Conservation (phyloP, 345 rosid species). For the Citrus maxima region DNA sequence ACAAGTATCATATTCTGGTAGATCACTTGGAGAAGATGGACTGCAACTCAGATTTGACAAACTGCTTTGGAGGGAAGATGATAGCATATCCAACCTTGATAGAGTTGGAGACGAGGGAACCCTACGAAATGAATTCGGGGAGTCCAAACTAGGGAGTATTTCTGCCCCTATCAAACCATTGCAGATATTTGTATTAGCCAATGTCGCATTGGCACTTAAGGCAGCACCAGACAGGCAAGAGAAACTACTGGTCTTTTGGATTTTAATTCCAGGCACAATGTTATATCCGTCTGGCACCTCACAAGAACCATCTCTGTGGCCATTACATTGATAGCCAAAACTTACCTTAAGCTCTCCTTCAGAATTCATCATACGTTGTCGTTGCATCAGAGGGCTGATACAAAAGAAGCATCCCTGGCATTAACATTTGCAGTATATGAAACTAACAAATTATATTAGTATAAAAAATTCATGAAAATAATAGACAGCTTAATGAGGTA, state of each 20-base stretch:
- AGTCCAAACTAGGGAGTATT: slow-evolving; percentile 85
- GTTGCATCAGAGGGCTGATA: slow-evolving; percentile 44
- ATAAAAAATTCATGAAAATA: background rate
- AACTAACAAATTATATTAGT: background rate
- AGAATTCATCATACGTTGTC: slow-evolving; percentile 33
- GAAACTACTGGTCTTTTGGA: slow-evolving; percentile 67
- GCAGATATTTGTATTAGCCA: slow-evolving; percentile 93
- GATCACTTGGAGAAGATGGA: slow-evolving; percentile 53
- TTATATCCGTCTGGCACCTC: slow-evolving; percentile 28
- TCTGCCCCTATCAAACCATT: slow-evolving; percentile 84
- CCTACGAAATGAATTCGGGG: slow-evolving; percentile 78
- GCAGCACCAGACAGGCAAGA: slow-evolving; percentile 98
- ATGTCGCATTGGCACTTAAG: slow-evolving; percentile 89
- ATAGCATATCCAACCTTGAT: slow-evolving; percentile 76
- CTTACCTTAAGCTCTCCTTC: slow-evolving; percentile 83
- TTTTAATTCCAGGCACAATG: slow-evolving; percentile 34
- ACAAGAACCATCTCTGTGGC: slow-evolving; percentile 23
- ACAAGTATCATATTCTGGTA: slow-evolving; percentile 64
- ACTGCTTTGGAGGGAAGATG: slow-evolving; percentile 84
- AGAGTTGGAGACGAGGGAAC: slow-evolving; percentile 74
- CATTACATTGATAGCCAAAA: slow-evolving; percentile 85
- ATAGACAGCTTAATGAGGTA: background rate
- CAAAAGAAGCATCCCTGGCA: slow-evolving; percentile 2
- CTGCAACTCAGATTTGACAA: slow-evolving; percentile 81
- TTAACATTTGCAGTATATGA: background rate